A percentile compares a stretch with the other conserved stretches of the same genome.
These are phyloP conservation scores for Teratosphaeria viscida DNA, from an alignment of 2,329 filamentous ascomycete species.

Conservation along the genomic window DNA sequence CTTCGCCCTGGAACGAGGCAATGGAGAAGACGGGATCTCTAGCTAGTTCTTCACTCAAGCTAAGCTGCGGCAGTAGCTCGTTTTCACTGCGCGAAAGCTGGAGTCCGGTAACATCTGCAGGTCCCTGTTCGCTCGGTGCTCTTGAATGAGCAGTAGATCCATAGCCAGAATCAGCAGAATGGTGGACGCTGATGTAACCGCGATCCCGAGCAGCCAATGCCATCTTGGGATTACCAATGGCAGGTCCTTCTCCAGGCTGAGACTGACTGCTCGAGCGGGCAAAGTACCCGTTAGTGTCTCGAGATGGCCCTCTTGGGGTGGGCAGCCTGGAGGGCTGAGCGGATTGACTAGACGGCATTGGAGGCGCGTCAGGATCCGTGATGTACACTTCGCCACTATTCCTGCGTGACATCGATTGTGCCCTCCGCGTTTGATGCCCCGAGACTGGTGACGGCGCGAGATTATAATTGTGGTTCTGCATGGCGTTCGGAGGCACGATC, in stretches of 20 bases:
- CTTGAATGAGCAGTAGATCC: conserved; percentile 17
- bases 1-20: not conserved
- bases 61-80: conserved; percentile 13
- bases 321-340: not conserved
- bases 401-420: not conserved
- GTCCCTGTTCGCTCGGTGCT: conserved; percentile 12
- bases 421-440: not conserved
- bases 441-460: not conserved
- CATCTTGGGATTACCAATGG: conserved; percentile 7
- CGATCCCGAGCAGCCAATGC: conserved; percentile 4
- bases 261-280: not conserved
- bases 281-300: not conserved
- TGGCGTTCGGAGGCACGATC: not conserved
- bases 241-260: conserved; percentile 5
- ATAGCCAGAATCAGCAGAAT: conserved; percentile 21
- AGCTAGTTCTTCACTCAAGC: conserved; percentile 9
- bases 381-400: not conserved
- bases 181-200: conserved; percentile 5
- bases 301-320: not conserved
- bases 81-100: conserved; percentile 5
- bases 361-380: conserved; percentile 2
- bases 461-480: too few relatives aligned
- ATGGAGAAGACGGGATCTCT: conserved; percentile 6
- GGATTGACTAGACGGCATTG: not conserved
- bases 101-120: conserved; percentile 4